Conservation (phyloP, 2,329 filamentous ascomycete species). For the Davidsoniella australis region DNA sequence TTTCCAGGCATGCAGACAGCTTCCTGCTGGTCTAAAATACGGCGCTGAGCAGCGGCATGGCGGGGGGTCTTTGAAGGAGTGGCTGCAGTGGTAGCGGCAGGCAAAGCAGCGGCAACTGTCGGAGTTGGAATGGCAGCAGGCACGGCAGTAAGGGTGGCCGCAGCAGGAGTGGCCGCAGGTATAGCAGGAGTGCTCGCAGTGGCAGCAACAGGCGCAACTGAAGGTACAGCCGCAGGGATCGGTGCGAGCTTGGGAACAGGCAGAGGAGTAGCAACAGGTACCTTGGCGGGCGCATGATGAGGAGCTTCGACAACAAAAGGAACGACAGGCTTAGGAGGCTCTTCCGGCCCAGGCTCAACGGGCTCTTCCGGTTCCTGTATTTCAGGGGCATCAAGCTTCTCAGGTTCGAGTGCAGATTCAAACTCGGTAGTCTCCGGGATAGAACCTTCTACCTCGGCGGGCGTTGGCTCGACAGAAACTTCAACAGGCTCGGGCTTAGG, state of each 20-base stretch:
- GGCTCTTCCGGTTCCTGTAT: slow-evolving; percentile 20
- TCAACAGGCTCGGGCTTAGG: slow-evolving; percentile 23
- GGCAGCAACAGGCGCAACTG: slow-evolving; percentile 51
- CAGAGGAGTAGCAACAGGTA: slow-evolving; percentile 50
- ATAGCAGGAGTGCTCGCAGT: slow-evolving; percentile 37
- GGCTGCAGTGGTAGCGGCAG: slow-evolving; percentile 34
- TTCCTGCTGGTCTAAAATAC: slow-evolving; percentile 86
- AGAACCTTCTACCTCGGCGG: slow-evolving; percentile 12
- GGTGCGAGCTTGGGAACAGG: slow-evolving; percentile 59
- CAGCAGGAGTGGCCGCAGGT: slow-evolving; percentile 40
- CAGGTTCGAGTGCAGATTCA: background rate
- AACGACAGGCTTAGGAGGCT: slow-evolving; percentile 20
- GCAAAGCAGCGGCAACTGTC: slow-evolving; percentile 44
- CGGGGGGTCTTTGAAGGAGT: slow-evolving; percentile 40
- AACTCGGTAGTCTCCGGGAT: slow-evolving; percentile 1
- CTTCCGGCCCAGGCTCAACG: slow-evolving; percentile 20
- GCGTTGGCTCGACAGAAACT: slow-evolving; percentile 6
- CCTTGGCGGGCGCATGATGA: slow-evolving; percentile 33
- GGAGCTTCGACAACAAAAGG: slow-evolving; percentile 29
- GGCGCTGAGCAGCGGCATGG: slow-evolving; percentile 65
- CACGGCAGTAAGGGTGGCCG: slow-evolving; percentile 35
- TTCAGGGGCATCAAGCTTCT: background rate
- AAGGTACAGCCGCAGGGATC: slow-evolving; percentile 53
- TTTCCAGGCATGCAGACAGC: slow-evolving; percentile 97
- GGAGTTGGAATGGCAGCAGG: slow-evolving; percentile 46